phyloP scores from a whole-genome alignment of 768 basidiomycete genomes.

The Termitomyces titanicus region DNA sequence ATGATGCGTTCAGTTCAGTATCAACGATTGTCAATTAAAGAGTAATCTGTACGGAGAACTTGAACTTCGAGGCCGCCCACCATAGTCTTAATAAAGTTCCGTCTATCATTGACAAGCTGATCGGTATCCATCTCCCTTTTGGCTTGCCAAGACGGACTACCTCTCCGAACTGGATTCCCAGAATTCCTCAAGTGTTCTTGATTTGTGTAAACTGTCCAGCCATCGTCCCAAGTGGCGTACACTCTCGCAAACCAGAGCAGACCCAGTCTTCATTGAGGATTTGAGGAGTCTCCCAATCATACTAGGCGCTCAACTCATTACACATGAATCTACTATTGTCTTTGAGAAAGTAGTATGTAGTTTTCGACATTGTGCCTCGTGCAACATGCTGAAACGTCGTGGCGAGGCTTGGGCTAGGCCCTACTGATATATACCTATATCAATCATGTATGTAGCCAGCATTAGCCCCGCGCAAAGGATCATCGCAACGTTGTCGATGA shows the following conservation, averaged over 20 bases:
- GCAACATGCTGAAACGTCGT: slow-evolving; percentile 8
- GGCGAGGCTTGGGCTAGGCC: too few relatives aligned
- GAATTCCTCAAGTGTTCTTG: not conserved
- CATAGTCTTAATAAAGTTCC: too few relatives aligned
- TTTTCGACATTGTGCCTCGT: not conserved
- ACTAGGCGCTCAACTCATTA: not conserved
- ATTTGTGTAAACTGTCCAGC: not conserved
- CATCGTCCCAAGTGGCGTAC: slow-evolving; percentile 2
- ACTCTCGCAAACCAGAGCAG: not conserved
- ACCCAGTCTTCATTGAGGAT: not conserved
- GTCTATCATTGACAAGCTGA: too few relatives aligned
- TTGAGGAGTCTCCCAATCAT: not conserved
- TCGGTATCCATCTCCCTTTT: too few relatives aligned
- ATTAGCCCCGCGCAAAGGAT: slow-evolving; percentile 1
- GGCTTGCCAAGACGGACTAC: too few relatives aligned
- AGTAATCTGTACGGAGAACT: too few relatives aligned
- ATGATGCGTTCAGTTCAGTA: not conserved
- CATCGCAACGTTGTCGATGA: slow-evolving; percentile 3
- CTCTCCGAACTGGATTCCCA: slow-evolving; percentile 13
- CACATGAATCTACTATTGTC: not conserved
- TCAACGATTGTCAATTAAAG: not conserved
- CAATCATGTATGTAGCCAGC: slow-evolving; percentile 1
- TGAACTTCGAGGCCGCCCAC: too few relatives aligned
- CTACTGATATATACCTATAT: slow-evolving; percentile 2
- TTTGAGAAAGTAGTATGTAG: too few relatives aligned